phyloP scores from a whole-genome alignment of 2,329 filamentous ascomycete species.

The Botrytis sinoallii region DNA sequence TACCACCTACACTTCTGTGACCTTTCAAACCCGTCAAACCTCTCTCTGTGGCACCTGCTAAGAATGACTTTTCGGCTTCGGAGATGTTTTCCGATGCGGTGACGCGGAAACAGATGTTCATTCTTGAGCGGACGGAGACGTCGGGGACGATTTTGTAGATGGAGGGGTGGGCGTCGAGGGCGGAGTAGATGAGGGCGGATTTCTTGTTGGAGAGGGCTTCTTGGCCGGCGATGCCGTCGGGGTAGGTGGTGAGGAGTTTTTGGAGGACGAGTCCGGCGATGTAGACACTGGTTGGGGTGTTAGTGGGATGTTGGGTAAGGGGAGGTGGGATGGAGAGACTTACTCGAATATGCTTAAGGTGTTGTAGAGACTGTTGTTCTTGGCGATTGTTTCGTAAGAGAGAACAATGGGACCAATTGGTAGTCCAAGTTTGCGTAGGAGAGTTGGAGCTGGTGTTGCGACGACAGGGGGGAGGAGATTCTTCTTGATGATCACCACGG shows the following conservation, averaged over 20 bases:
- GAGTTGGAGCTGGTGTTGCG: slow-evolving; percentile 61
- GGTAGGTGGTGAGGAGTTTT: slow-evolving; percentile 63
- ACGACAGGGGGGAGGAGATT: slow-evolving; percentile 67
- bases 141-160: slow-evolving; percentile 73
- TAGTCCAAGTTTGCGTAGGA: slow-evolving; percentile 73
- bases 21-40: slow-evolving; percentile 82
- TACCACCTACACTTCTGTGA: slow-evolving; percentile 81
- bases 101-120: slow-evolving; percentile 94
- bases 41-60: slow-evolving; percentile 59
- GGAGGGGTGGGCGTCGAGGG: slow-evolving; percentile 68
- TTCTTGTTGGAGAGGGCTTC: slow-evolving; percentile 72
- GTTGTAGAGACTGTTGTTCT: slow-evolving; percentile 95
- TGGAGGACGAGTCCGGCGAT: slow-evolving; percentile 86
- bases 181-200: slow-evolving; percentile 70
- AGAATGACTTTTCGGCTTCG: slow-evolving; percentile 74
- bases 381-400: slow-evolving; percentile 78
- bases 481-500: slow-evolving; percentile 82
- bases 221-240: slow-evolving; percentile 72
- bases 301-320: slow-evolving; percentile 13
- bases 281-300: slow-evolving; percentile 60
- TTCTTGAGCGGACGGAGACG: slow-evolving; percentile 72
- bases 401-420: slow-evolving; percentile 76
- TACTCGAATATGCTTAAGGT: slow-evolving; percentile 87
- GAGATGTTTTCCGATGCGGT: slow-evolving; percentile 41
- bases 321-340: slow-evolving; percentile 31